A percentile compares a stretch with the other conserved stretches of the same genome.
These are phyloP conservation scores for Coccomyxa subellipsoidea DNA, from an alignment of 163 green algal genomes.

Conservation along the genomic window DNA sequence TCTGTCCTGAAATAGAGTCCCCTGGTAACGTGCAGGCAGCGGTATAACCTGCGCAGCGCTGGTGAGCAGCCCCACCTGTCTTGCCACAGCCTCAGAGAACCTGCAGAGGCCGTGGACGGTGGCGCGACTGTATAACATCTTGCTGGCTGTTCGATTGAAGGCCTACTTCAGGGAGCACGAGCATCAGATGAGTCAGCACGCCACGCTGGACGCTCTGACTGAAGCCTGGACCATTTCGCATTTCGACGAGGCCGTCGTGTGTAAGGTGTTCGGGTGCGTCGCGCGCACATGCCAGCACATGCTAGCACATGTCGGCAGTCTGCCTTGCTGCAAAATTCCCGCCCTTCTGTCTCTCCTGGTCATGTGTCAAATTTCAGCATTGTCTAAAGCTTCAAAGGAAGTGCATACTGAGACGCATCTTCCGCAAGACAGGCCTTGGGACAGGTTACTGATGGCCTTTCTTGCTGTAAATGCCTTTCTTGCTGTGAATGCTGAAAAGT, in stretches of 20 bases:
- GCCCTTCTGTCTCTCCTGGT: no score
- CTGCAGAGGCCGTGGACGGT: conserved; percentile 44
- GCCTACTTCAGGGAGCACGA: conserved; percentile 3
- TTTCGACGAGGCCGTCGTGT: conserved; percentile 9
- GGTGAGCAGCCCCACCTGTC: conserved; percentile 58
- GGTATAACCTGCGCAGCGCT: conserved; percentile 23
- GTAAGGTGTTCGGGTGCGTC: conserved; percentile 1
- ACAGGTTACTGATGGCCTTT: no score
- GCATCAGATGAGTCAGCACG: conserved; percentile 8
- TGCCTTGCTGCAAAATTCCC: not conserved
- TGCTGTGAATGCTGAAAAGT: no score
- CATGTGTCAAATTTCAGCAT: no score
- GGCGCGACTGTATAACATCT: conserved; percentile 66
- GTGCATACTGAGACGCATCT: no score
- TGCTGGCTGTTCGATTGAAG: conserved; percentile 43
- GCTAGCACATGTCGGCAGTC: not conserved
- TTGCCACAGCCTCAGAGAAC: conserved; percentile 37
- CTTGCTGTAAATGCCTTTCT: no score
- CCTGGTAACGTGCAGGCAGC: conserved; percentile 21
- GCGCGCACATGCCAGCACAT: not conserved
- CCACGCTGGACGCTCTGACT: not conserved
- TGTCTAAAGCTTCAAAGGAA: no score
- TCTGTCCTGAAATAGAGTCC: no score
- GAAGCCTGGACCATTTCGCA: not conserved
- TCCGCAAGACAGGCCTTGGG: no score